A percentile compares a stretch with the other conserved stretches of the same genome.
phyloP scores from a whole-genome alignment of 2,329 filamentous ascomycete genomes.

The Orbilia ellipsospora region DNA sequence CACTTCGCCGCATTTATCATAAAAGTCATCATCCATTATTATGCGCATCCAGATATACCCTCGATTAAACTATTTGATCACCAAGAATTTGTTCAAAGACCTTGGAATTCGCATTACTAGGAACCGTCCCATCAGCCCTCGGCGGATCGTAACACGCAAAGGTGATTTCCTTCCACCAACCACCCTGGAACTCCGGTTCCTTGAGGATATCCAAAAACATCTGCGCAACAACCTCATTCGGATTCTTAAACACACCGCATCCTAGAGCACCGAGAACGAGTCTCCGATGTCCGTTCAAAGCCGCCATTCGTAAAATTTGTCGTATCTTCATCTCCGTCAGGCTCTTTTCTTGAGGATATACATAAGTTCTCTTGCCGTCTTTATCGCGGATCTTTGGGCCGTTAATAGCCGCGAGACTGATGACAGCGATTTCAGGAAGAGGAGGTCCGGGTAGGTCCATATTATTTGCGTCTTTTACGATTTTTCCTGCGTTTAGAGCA shows the following conservation, averaged over 20 bases:
- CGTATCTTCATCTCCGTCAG: slow-evolving; percentile 74
- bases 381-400: slow-evolving; percentile 37
- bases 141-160: slow-evolving; percentile 66
- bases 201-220: slow-evolving; percentile 72
- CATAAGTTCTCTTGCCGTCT: slow-evolving; percentile 52
- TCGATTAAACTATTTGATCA: slow-evolving; percentile 29
- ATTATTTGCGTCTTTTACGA: slow-evolving; percentile 44
- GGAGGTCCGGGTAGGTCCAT: slow-evolving; percentile 53
- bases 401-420: slow-evolving; percentile 71
- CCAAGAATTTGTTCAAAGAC: slow-evolving; percentile 56
- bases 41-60: not conserved
- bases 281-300: slow-evolving; percentile 68
- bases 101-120: slow-evolving; percentile 65
- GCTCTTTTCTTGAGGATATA: slow-evolving; percentile 64
- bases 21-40: not conserved
- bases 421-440: slow-evolving; percentile 69
- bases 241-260: slow-evolving; percentile 75
- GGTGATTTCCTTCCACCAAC: slow-evolving; percentile 73
- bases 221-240: slow-evolving; percentile 70
- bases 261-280: slow-evolving; percentile 76
- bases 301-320: slow-evolving; percentile 71
- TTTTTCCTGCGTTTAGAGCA: not conserved
- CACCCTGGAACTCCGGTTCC: slow-evolving; percentile 72
- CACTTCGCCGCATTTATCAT: not conserved
- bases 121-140: not conserved